phyloP scores from a whole-genome alignment of 345 rosid species.

The Citrus medica region DNA sequence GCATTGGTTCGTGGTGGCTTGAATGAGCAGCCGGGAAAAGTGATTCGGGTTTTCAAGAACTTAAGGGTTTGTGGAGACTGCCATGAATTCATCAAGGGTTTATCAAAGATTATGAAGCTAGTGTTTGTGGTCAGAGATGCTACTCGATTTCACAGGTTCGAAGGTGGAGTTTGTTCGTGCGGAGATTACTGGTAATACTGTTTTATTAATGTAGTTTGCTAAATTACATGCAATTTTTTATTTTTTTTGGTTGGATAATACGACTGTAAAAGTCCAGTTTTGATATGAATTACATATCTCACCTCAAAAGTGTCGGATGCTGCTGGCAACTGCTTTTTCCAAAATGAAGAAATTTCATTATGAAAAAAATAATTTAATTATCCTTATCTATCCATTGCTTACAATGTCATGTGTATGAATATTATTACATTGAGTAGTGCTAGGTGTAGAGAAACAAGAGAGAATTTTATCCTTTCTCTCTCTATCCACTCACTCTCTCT shows the following conservation, averaged over 20 bases:
- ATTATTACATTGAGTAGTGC: too few relatives aligned
- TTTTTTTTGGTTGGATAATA: background rate
- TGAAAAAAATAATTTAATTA: background rate
- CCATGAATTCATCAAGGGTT: slow-evolving; percentile 73
- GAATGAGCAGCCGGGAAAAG: slow-evolving; percentile 30
- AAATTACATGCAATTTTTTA: background rate
- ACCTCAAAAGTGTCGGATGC: background rate
- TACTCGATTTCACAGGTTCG: slow-evolving; percentile 73
- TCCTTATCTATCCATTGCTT: background rate
- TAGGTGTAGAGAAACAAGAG: too few relatives aligned
- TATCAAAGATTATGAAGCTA: slow-evolving; percentile 49
- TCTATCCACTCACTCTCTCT: too few relatives aligned
- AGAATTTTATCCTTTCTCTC: too few relatives aligned
- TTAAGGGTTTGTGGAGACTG: slow-evolving; percentile 81
- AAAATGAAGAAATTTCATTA: background rate
- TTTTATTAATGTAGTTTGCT: background rate
- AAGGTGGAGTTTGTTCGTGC: slow-evolving; percentile 66
- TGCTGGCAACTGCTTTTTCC: background rate
- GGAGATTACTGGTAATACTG: slow-evolving; percentile 56
- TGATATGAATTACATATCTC: background rate
- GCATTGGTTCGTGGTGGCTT: slow-evolving; percentile 50
- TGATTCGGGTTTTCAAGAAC: slow-evolving; percentile 75
- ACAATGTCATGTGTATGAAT: too few relatives aligned
- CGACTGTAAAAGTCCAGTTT: background rate
- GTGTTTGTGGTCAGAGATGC: slow-evolving; percentile 75